These are phyloP conservation scores for Alnus rubra DNA, from an alignment of 306 rosid species.

Conservation along the genomic window DNA sequence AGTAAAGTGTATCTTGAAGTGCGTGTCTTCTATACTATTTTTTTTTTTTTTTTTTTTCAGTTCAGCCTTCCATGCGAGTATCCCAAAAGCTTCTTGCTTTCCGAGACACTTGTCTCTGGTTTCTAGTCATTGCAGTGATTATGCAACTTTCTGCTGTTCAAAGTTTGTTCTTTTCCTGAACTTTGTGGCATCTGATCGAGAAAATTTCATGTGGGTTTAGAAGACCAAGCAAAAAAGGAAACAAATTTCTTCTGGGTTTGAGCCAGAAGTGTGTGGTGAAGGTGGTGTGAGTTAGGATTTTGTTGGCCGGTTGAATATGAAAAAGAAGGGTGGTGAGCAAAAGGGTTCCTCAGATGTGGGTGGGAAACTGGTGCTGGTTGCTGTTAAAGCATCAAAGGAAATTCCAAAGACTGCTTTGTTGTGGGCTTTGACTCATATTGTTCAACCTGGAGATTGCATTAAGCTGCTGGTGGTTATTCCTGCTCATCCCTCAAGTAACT, in stretches of 20 bases:
- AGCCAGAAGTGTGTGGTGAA: constrained; percentile 24
- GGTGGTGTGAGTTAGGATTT: constrained; percentile 8
- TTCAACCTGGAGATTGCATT: constrained; percentile 88
- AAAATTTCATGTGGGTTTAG: constrained; percentile 34
- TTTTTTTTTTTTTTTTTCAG: background rate
- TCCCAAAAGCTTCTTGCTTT: constrained; percentile 46
- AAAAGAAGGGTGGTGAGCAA: constrained; percentile 40
- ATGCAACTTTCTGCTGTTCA: constrained; percentile 37
- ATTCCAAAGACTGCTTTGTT: constrained; percentile 72
- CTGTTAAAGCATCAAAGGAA: constrained; percentile 78
- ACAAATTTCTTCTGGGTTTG: constrained; percentile 34
- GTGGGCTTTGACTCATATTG: constrained; percentile 98
- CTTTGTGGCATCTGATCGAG: constrained; percentile 27
- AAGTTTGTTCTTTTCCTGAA: constrained; percentile 30
- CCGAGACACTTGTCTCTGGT: constrained; percentile 34
- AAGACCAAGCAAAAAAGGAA: background rate
- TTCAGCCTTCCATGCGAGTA: constrained; percentile 16
- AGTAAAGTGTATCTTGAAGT: constrained; percentile 54
- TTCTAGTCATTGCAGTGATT: constrained; percentile 38
- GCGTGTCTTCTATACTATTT: constrained; percentile 42
- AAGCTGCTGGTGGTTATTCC: constrained; percentile 82
- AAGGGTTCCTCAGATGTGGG: constrained; percentile 43
- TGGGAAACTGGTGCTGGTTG: constrained; percentile 89
- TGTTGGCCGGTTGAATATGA: constrained; percentile 48
- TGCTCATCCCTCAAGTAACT: constrained; percentile 58